These are phyloP conservation scores for Xerocomus amazonicus DNA, from an alignment of 1,284 basidiomycete genomes.

Conservation along the genomic window DNA sequence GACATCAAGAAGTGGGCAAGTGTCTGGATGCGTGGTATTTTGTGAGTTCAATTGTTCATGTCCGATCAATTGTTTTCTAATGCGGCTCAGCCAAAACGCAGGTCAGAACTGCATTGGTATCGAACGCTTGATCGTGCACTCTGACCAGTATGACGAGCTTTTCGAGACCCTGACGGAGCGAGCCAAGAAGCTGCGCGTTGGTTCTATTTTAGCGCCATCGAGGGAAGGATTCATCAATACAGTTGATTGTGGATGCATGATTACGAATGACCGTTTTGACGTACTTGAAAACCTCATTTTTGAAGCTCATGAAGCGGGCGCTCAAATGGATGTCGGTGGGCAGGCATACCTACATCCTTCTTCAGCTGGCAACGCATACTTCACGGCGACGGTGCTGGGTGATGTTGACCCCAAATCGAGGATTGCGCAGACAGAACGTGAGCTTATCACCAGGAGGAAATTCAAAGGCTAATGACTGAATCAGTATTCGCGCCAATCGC, in stretches of 20 bases:
- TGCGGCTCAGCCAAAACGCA: slow-evolving; percentile 67
- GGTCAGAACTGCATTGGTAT: slow-evolving; percentile 98
- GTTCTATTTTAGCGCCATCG: slow-evolving; percentile 60
- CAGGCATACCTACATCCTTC: slow-evolving; percentile 61
- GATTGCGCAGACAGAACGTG: slow-evolving; percentile 79
- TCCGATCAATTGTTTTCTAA: neutral
- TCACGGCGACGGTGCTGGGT: slow-evolving; percentile 83
- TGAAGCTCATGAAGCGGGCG: slow-evolving; percentile 72
- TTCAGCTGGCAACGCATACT: slow-evolving; percentile 72
- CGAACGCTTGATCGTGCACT: slow-evolving; percentile 87
- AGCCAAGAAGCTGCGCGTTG: slow-evolving; percentile 64
- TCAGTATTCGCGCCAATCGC: slow-evolving; percentile 89
- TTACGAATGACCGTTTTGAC: slow-evolving; percentile 65
- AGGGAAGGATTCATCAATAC: slow-evolving; percentile 65
- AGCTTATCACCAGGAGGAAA: slow-evolving; percentile 25
- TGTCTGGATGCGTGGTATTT: slow-evolving; percentile 82
- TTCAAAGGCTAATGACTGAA: slow-evolving; percentile 11
- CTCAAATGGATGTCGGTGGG: slow-evolving; percentile 67
- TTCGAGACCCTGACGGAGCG: slow-evolving; percentile 62
- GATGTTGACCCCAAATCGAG: slow-evolving; percentile 73
- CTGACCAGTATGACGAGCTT: slow-evolving; percentile 70
- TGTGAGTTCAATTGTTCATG: slow-evolving; percentile 51
- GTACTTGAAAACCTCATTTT: slow-evolving; percentile 69
- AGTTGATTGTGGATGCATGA: slow-evolving; percentile 83
- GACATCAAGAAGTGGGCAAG: slow-evolving; percentile 69